Conservation (phyloP, 1,284 basidiomycete species). For the Cryptococcus neoformans region DNA sequence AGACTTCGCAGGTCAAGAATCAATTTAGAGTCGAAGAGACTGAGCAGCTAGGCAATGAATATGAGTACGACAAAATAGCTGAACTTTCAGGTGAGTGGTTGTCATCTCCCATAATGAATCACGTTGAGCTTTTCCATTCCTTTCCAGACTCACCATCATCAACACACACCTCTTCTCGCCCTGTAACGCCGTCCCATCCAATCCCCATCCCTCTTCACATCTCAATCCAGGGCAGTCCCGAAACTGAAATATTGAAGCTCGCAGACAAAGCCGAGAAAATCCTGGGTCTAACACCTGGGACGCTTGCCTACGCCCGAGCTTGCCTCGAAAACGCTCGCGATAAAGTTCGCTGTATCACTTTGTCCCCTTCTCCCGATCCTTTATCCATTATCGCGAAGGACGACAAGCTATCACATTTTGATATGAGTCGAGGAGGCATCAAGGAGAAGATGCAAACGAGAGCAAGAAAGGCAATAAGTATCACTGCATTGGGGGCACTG, state of each 20-base stretch:
- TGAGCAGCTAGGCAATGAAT: conserved; percentile 53
- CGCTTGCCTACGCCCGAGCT: conserved; percentile 29
- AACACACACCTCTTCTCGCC: conserved; percentile 26
- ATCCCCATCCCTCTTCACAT: conserved; percentile 3
- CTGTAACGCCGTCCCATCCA: conserved; percentile 25
- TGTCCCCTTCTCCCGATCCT: conserved; percentile 2
- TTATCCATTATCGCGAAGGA: background rate
- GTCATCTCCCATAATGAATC: background rate
- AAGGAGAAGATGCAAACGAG: conserved; percentile 9
- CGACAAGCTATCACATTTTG: background rate
- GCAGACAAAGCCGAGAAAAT: conserved; percentile 32
- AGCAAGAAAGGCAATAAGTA: conserved; percentile 26
- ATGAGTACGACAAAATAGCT: conserved; percentile 53
- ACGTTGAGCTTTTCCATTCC: background rate
- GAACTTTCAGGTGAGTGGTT: conserved; percentile 34
- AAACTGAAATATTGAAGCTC: conserved; percentile 18
- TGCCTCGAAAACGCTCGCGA: conserved; percentile 34
- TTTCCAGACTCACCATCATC: conserved; percentile 31
- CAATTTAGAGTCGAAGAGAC: background rate
- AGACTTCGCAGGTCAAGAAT: too few relatives aligned
- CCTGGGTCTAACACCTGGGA: conserved; percentile 34
- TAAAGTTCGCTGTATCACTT: conserved; percentile 22
- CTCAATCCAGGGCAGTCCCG: background rate
- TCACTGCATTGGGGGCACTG: conserved; percentile 5
- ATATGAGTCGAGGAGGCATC: background rate